Base-by-base conservation (phyloP, 495 filamentous ascomycete species). In the Tuber borchii region DNA sequence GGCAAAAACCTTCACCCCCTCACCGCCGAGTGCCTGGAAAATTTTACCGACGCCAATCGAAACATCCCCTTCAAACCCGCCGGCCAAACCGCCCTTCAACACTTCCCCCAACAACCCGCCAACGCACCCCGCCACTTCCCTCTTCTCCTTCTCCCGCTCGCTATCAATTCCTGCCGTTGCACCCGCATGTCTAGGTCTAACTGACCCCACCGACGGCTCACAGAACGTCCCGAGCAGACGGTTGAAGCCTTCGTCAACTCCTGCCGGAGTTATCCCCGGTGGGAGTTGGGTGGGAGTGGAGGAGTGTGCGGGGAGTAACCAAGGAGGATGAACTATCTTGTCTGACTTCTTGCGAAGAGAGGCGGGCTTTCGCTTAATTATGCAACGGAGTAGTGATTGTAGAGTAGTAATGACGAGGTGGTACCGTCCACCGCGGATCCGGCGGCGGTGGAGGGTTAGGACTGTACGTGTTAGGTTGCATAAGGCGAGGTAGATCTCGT, bases 361-460 rank as follows among this genome's bases (percentile, higher is more conserved):
- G 7, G 77, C 40, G 61, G 68, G 17, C 45, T 76, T 79, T 34
- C 74, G 80, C 19, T 77, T 82, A 43, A 76, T 76, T 31, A 82
- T 79, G 34, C 74, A 75, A 26, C 45, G 73, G 31, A 82, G 74
- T 8, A 82, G 71, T 2, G 70, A 76, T 73, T 80, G 74, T 45
- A 83, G 76, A 46, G 72, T 56, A 40, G 81, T 39, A 37, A 83
- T 48, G 46, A 83, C 70, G 56, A 83, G 78, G 74, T 83, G 81
- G 56, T 81, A 83, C 20, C 81, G 81, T n/a, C 79, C 69, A 39
- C 77, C 71, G n/a, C 81, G 80, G 2, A 83, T 61, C n/a, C 76
- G 77, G 70, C 76, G 72, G 3, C 81, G 75, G 46, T 83, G 81
- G 20, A 80, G 68, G 26, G 74, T 74, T 37, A 83, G 69, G 26